Base-by-base conservation (phyloP, 2,329 filamentous ascomycete species). In the Claviceps africana region DNA sequence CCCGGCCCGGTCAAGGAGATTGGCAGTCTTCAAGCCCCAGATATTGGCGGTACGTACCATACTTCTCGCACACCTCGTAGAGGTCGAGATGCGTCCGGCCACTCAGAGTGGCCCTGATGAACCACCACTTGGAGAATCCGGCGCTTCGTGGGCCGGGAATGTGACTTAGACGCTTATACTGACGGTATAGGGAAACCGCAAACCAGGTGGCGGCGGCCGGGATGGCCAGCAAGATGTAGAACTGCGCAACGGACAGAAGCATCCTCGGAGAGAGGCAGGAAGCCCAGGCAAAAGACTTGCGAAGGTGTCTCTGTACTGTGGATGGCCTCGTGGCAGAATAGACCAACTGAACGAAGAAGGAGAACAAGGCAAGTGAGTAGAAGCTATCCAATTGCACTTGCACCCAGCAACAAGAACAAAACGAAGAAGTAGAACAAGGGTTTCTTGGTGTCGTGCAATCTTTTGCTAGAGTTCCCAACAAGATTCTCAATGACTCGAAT, bases 61-160 rank as follows among this genome's bases (percentile, higher is more conserved):
- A 67, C 52, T 66, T 64, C 49, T 64, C 51, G 21, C 58, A 64
- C 1, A 64, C 64, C 15, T 69, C 61, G 56, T 64, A 65, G 33
- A 68, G 60, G n/a, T 69, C 63, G 1, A 68, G 58, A 52, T 70
- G 62, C 13, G 61, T 61, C 30, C 58, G 60, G 3, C 67, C 68
- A 9, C 63, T 61, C 4, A 59, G 56, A 2, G 66, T 62, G 9
- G 56, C 58, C 17, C 56, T 59, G 10, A 67, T 55, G 21, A 72
- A 57, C 68, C 69, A 74, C 56, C 66, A 59, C 50, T 68, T 69
- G 0, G 71, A 70, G 35, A 73, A 64, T 0, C 57, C 62, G 1
- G 69, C 68, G 2, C 62, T 48, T 17, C 57, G 56, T 5, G 72
- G 71, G 0, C 71, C 71, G 6, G 64, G 64, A 51, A 73, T 61